Percentiles rank a stretch among this genome's conserved stretches.
Evolutionary conservation across 2,329 filamentous ascomycete genomes (phyloP).

Genomic region (Xylariaceae sp.): DNA sequence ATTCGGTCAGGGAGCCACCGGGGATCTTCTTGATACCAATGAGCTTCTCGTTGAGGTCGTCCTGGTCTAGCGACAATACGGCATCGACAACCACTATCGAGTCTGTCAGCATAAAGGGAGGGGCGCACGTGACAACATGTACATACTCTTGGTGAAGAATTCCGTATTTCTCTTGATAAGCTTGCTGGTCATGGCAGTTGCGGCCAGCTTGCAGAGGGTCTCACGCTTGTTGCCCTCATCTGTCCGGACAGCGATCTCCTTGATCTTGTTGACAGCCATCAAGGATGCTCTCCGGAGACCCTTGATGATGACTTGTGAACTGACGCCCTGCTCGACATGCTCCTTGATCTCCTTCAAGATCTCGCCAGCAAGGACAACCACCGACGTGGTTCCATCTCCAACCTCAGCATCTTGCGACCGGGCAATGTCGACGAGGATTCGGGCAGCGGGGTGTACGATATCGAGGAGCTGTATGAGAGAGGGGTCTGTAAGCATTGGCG

Average conservation of each 20-base stretch:
- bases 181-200: slow-evolving; percentile 98
- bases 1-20: slow-evolving; percentile 91
- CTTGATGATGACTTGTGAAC: slow-evolving; percentile 97
- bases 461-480: slow-evolving; percentile 68
- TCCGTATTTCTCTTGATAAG: slow-evolving; percentile 94
- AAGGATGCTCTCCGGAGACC: slow-evolving; percentile 78
- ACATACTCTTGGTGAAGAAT: slow-evolving; percentile 94
- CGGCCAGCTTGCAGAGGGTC: slow-evolving; percentile 82
- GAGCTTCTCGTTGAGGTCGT: slow-evolving; percentile 94
- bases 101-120: neutral
- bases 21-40: slow-evolving; percentile 99
- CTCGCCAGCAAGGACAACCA: slow-evolving; percentile 95
- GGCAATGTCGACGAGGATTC: slow-evolving; percentile 96
- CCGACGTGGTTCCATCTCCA: slow-evolving; percentile 94
- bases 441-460: slow-evolving; percentile 94
- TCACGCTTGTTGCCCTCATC: slow-evolving; percentile 78
- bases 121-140: neutral
- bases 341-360: slow-evolving; percentile 96
- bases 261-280: slow-evolving; percentile 97
- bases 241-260: slow-evolving; percentile 89
- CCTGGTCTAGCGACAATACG: slow-evolving; percentile 89
- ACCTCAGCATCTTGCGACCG: slow-evolving; percentile 99
- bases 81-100: slow-evolving; percentile 89
- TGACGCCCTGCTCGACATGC: slow-evolving; percentile 92
- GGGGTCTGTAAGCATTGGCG: slow-evolving; percentile 6